Evolutionary conservation across 208 protist species (phyloP).

Genomic region (Naegleria gruberi): DNA sequence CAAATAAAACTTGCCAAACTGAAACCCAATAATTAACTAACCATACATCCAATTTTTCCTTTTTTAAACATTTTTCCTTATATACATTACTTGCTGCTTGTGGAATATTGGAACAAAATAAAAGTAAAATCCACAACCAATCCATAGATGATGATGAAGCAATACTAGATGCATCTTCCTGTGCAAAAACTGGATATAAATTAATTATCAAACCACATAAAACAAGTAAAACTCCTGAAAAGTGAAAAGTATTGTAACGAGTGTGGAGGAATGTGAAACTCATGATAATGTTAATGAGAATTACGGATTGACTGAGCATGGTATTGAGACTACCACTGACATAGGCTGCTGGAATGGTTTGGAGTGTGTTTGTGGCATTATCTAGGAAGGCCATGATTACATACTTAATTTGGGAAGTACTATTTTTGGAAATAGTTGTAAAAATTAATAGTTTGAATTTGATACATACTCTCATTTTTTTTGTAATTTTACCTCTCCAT

Average conservation of each 20-base stretch:
- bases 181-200: background rate
- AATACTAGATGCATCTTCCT: background rate
- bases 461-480: background rate
- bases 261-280: background rate
- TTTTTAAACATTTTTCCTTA: constrained; percentile 14
- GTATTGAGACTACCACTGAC: background rate
- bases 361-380: background rate
- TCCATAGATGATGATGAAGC: background rate
- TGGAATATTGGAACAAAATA: constrained; percentile 6
- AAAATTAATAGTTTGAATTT: background rate
- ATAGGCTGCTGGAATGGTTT: background rate
- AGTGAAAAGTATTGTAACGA: background rate
- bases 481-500: background rate
- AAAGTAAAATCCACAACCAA: constrained; percentile 8
- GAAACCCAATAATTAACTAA: background rate
- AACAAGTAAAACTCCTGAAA: background rate
- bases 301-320: background rate
- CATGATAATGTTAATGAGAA: background rate
- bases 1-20: constrained; percentile 2
- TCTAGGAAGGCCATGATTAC: background rate
- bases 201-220: background rate
- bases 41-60: background rate
- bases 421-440: background rate
- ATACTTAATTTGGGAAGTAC: background rate
- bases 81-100: background rate